A percentile compares a stretch with the other conserved stretches of the same genome.
Evolutionary conservation across 2,329 filamentous ascomycete genomes (phyloP).

Genomic region (Meredithiella fracta): DNA sequence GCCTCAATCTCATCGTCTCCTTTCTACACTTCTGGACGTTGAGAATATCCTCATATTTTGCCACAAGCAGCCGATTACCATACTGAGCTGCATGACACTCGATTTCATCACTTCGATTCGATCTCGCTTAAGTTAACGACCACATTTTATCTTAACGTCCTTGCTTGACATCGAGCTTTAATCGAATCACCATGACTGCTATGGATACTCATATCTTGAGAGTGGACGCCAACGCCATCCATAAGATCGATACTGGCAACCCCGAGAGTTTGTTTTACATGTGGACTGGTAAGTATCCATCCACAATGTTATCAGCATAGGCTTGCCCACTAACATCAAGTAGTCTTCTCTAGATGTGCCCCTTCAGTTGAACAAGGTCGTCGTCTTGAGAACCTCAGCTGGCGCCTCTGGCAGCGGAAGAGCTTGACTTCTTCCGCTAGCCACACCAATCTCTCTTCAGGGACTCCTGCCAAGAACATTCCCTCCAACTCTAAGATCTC

Average conservation of each 20-base stretch:
- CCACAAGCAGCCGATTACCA: constrained; percentile 1
- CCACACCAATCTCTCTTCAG: constrained; percentile 29
- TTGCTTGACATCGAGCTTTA: constrained; percentile 24
- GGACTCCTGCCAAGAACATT: constrained; percentile 32
- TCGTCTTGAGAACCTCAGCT: constrained; percentile 85
- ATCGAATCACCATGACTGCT: constrained; percentile 51
- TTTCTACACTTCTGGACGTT: background rate
- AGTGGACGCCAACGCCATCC: constrained; percentile 79
- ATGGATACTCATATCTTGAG: constrained; percentile 76
- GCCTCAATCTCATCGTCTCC: constrained; percentile 13
- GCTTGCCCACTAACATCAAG: background rate
- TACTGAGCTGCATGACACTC: constrained; percentile 13
- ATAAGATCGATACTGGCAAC: constrained; percentile 86
- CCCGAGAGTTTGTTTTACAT: constrained; percentile 89
- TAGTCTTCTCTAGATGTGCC: constrained; percentile 87
- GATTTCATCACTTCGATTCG: constrained; percentile 5
- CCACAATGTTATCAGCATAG: background rate
- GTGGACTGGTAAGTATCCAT: constrained; percentile 68
- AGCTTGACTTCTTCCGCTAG: constrained; percentile 61
- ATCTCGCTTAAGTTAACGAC: constrained; percentile 15
- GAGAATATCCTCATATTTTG: constrained; percentile 1
- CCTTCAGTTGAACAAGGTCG: constrained; percentile 87
- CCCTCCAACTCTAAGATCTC: constrained; percentile 27
- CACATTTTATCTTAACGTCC: constrained; percentile 7
- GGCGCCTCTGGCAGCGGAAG: constrained; percentile 88